Evolutionary conservation across 2,329 filamentous ascomycete genomes (phyloP), one percentile per base, ranked within the genome.

Genomic region (Stachybotrys elegans): DNA sequence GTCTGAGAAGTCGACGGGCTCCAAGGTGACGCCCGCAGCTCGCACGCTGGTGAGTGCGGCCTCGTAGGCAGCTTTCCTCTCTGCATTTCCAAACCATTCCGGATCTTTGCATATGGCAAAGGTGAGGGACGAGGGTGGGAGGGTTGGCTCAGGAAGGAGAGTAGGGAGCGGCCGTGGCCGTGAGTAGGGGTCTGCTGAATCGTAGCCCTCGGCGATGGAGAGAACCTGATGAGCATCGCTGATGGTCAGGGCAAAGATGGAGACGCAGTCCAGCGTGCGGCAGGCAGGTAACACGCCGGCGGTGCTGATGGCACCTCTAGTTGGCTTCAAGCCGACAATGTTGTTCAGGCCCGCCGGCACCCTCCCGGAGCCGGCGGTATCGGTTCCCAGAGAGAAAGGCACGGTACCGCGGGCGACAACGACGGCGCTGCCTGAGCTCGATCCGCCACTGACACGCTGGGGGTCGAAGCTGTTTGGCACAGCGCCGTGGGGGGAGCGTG

Each of bases 401-500:
- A 78, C 75, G 2, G 75, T 62, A 0, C 68, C 68, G 12, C 74
- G 70, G 3, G 69, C 74, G 6, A 81, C 78, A 21, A 70, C 72
- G 4, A 81, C 74, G 7, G 72, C 70, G 34, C 70, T 77, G 5
- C 78, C 79, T n/a, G 74, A 78, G 25, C 75, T 79, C 2, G 76
- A 80, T 2, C 79, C 79, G 4, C 78, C 78, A 16, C 60, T 62
- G 45, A 67, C 57, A 14, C 51, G 55, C 12, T 41, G 43, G 37
- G 53, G 66, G 56, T 51, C 70, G 50, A 71, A 79, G 0, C 78
- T 65, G 43, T 75, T 79, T 19, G 73, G 67, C 1, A 78, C 73
- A 17, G 69, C 72, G 3, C 80, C 80, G 44, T 76, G 80, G 0
- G 79, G 78, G 3, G 76, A 80, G 23, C 81, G 71, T 8, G 76